Conservation (phyloP, 2,329 filamentous ascomycete species). For the Neurospora sp. region DNA sequence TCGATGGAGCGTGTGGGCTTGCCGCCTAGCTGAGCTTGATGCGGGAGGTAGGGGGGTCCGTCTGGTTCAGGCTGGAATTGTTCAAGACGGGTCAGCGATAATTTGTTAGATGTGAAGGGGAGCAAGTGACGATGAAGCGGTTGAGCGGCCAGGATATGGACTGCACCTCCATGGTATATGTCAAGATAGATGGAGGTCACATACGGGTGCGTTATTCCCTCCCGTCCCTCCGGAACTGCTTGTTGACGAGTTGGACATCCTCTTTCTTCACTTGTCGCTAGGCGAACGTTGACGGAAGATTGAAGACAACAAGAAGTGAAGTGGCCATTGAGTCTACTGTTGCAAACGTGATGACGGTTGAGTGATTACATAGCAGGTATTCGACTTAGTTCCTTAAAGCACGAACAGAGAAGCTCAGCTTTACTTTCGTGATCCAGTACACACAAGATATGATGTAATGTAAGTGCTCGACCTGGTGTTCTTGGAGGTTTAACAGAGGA, state of each 20-base stretch:
- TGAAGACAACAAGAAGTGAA: not conserved
- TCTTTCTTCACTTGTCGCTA: not conserved
- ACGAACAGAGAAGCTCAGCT: not conserved
- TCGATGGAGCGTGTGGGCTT: constrained; percentile 48
- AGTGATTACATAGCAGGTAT: not conserved
- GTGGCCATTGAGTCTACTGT: not conserved
- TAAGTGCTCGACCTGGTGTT: not conserved
- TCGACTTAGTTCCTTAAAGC: not conserved
- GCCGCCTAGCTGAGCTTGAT: constrained; percentile 43
- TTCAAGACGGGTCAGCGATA: not conserved
- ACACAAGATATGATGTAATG: not conserved
- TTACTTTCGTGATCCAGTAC: not conserved
- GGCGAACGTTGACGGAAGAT: not conserved
- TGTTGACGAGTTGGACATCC: not conserved
- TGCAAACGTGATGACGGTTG: not conserved
- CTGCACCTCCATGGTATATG: not conserved
- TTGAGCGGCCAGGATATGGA: not conserved
- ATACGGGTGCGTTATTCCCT: not conserved
- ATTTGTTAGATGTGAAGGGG: not conserved
- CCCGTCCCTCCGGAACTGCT: not conserved
- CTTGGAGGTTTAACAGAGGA: not conserved
- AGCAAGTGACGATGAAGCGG: not conserved
- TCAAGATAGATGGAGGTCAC: not conserved
- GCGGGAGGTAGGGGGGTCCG: constrained; percentile 31
- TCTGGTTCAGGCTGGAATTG: constrained; percentile 5